Conservation (phyloP, 2,329 filamentous ascomycete species). For the Exophiala aquamarina region DNA sequence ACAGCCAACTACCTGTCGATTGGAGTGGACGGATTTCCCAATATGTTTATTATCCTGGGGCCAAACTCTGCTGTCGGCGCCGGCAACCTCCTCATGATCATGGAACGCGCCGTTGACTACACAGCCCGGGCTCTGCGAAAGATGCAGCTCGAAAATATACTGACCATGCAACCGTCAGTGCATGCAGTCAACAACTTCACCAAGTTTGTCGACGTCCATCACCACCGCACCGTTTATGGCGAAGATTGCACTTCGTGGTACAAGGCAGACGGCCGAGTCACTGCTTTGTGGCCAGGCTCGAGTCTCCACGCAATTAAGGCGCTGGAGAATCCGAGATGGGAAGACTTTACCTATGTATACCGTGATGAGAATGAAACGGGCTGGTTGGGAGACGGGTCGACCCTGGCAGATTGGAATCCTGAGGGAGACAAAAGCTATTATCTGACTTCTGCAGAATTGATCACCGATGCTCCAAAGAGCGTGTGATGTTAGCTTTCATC, state of each 20-base stretch:
- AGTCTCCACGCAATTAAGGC: constrained; percentile 62
- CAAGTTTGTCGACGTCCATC: constrained; percentile 48
- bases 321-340: constrained; percentile 57
- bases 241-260: constrained; percentile 72
- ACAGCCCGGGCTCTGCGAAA: constrained; percentile 32
- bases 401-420: too few relatives aligned
- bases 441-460: too few relatives aligned
- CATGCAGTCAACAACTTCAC: constrained; percentile 30
- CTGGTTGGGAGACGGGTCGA: constrained; percentile 16
- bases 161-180: constrained; percentile 30
- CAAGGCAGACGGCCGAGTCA: constrained; percentile 65
- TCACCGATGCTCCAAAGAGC: too few relatives aligned
- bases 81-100: constrained; percentile 28
- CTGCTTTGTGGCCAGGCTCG: constrained; percentile 70
- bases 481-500: too few relatives aligned
- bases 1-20: constrained; percentile 50
- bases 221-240: constrained; percentile 49
- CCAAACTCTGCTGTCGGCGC: constrained; percentile 30
- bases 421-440: too few relatives aligned
- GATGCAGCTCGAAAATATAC: constrained; percentile 31
- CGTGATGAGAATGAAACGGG: constrained; percentile 1
- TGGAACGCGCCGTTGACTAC: constrained; percentile 30
- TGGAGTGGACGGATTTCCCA: constrained; percentile 46
- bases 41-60: constrained; percentile 33
- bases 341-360: constrained; percentile 58